Evolutionary conservation across 2,329 filamentous ascomycete species (phyloP), one percentile per base, ranked within the genome.

Genomic region (Botrytis porri): DNA sequence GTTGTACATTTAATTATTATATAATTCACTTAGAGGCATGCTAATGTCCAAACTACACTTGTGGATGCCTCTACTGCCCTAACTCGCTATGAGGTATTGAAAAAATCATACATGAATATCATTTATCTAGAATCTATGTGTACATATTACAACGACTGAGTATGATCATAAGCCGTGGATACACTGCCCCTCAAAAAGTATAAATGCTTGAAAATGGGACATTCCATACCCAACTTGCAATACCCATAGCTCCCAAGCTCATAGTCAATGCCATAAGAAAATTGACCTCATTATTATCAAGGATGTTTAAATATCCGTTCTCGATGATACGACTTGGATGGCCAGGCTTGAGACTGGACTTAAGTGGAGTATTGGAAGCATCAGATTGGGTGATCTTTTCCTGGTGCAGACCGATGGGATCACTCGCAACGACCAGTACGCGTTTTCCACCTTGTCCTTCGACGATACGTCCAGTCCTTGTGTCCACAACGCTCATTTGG

Each of bases 271-370:
- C 95, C 95, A 98, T 98, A 73, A 95, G 82, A 73, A 98, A 89
- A 82, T 99, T 99, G 78, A 99, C 94, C 71, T 93, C 92, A 82
- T 99, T 99, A 82, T 99, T 99, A 82, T 97, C 94, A 73, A 99
- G 84, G 75, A 97, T 81, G 80, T 97, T 88, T 88, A 83, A 85
- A 69, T 75, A 74, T 80, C 89, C 94, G 77, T 85, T 92, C 82
- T 93, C 89, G 10, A 91, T 82, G 8, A 89, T 84, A 51, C 80
- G 76, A 61, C 79, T 79, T 65, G 79, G 78, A 74, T 91, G 88
- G 78, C 85, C 86, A 72, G 86, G 83, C 3, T 88, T 83, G 84
- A 88, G 87, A 79, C 85, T 88, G 10, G 86, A 77, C 78, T 82
- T 83, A 61, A 86, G 84, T 73, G 86, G 82, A 81, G 85, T 86